Evolutionary conservation across 78 protist species (phyloP).

Genomic region (Polysphondylium violaceum): DNA sequence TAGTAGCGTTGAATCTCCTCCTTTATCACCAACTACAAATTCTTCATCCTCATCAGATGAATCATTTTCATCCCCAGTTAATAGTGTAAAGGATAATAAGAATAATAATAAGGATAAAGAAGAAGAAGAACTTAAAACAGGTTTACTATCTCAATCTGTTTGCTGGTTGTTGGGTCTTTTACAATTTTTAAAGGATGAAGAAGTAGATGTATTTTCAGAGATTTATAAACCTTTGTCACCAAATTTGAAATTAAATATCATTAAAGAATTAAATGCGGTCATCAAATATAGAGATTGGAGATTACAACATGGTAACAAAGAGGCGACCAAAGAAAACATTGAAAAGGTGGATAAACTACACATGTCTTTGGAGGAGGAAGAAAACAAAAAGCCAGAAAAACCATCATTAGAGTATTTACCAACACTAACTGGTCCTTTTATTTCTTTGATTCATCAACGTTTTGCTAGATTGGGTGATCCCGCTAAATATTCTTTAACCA

Average conservation of each 20-base stretch:
- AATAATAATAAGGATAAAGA: background rate
- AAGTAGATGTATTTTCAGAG: conserved; percentile 31
- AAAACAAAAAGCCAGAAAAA: conserved; percentile 13
- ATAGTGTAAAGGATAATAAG: background rate
- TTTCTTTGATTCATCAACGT: conserved; percentile 17
- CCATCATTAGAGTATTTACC: conserved; percentile 48
- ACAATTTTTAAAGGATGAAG: conserved; percentile 76
- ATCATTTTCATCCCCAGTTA: background rate
- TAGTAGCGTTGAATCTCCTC: too few species aligned
- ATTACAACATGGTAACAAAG: conserved; percentile 43
- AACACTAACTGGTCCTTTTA: conserved; percentile 54
- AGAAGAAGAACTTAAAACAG: conserved; percentile 29
- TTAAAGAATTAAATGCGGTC: conserved; percentile 27
- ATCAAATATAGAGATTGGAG: conserved; percentile 64
- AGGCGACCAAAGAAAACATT: conserved; percentile 18
- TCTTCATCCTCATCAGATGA: background rate
- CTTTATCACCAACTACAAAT: background rate
- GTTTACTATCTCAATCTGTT: conserved; percentile 60
- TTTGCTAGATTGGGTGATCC: conserved; percentile 52
- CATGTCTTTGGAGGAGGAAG: background rate
- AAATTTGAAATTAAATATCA: conserved; percentile 11
- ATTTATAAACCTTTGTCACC: conserved; percentile 61
- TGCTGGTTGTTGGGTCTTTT: conserved; percentile 64
- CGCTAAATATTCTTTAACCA: conserved; percentile 36
- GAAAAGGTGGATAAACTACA: conserved; percentile 6